Evolutionary conservation across 108 stramenopile species (phyloP).

Genomic region (Cyclotella atomus): DNA sequence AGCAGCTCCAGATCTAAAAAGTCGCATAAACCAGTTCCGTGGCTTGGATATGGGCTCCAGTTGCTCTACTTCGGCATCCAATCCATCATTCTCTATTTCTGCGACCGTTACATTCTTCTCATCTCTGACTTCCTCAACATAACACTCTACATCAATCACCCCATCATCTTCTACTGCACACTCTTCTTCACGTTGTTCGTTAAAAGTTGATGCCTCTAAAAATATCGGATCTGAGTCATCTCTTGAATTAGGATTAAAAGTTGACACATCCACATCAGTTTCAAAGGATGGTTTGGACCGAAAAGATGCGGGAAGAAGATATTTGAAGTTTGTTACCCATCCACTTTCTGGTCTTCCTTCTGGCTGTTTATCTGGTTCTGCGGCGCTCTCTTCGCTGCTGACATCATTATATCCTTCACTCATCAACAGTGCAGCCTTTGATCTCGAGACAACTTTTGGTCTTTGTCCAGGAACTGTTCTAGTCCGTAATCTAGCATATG

Average conservation of each 20-base stretch:
- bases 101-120: not conserved
- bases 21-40: no score
- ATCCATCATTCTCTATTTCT: not conserved
- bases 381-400: no score
- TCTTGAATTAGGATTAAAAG: constrained; percentile 4
- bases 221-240: not conserved
- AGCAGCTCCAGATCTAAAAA: no score
- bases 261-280: constrained; percentile 4
- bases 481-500: no score
- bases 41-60: not conserved
- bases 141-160: constrained; percentile 26
- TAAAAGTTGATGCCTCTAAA: constrained; percentile 8
- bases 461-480: no score
- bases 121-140: constrained; percentile 4
- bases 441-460: no score
- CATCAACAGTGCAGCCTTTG: no score
- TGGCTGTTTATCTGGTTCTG: not conserved
- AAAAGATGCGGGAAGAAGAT: constrained; percentile 20
- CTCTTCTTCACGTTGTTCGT: not conserved
- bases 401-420: not conserved
- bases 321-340: constrained; percentile 24
- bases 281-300: not conserved
- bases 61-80: not conserved
- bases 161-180: not conserved
- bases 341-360: constrained; percentile 7